A percentile compares a stretch with the other conserved stretches of the same genome.
These are phyloP conservation scores for Solanum hybrid DNA, from an alignment of 305 asterid genomes.

Conservation along the genomic window DNA sequence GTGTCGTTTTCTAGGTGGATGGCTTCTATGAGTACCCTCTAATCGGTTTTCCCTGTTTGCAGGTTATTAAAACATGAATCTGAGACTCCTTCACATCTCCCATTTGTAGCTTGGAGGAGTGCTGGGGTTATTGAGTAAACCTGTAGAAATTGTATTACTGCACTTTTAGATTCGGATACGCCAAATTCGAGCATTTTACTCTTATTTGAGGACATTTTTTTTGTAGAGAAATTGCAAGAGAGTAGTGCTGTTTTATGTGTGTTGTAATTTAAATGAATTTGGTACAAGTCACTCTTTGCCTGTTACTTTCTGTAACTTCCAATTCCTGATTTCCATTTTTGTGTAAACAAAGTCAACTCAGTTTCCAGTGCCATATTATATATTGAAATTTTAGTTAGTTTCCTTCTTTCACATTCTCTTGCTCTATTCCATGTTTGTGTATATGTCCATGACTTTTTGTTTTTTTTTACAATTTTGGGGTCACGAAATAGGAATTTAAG, in stretches of 20 bases:
- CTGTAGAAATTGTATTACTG: conserved; percentile 3
- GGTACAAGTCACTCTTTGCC: not conserved
- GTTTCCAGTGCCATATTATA: not conserved
- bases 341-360: not conserved
- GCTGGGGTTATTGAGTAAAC: conserved; percentile 7
- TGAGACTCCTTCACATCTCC: conserved; percentile 4
- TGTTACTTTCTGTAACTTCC: not conserved
- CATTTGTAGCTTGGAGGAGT: conserved; percentile 7
- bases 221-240: not conserved
- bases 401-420: not conserved
- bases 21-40: not conserved
- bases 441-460: too few species aligned
- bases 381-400: not conserved
- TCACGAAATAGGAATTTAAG: not conserved
- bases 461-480: too few species aligned
- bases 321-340: not conserved
- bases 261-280: not conserved
- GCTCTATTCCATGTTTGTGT: not conserved
- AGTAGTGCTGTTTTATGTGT: not conserved
- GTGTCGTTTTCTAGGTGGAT: not conserved
- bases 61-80: not conserved
- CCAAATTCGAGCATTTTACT: not conserved
- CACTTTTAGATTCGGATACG: not conserved
- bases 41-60: not conserved
- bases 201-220: not conserved